phyloP scores from a whole-genome alignment of 805 yeast genomes.

The Candida bentonensis region DNA sequence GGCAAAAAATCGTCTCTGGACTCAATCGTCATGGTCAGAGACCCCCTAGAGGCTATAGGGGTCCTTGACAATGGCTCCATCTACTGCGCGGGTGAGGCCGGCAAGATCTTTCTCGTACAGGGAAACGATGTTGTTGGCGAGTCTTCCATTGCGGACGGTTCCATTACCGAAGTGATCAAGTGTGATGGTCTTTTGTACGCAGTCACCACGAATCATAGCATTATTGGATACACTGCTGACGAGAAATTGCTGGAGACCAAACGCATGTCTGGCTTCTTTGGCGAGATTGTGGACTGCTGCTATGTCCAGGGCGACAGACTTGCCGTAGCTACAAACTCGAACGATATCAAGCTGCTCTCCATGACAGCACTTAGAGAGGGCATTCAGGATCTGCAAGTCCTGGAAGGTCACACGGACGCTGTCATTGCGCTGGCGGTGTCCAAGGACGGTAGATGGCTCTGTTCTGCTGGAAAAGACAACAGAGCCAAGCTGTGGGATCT shows the following conservation, averaged over 20 bases:
- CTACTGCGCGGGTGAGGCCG: conserved; percentile 1
- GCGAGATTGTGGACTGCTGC: conserved; percentile 82
- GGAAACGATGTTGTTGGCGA: background rate
- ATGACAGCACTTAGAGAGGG: conserved; percentile 25
- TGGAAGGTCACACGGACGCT: conserved; percentile 76
- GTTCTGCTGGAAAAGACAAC: conserved; percentile 82
- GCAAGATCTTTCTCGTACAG: background rate
- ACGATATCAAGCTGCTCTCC: conserved; percentile 58
- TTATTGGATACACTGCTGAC: conserved; percentile 1
- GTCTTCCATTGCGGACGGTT: background rate
- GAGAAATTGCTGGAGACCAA: background rate
- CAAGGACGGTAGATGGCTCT: conserved; percentile 75
- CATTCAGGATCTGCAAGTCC: conserved; percentile 47
- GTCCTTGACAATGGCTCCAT: conserved; percentile 13
- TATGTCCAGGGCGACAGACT: conserved; percentile 54
- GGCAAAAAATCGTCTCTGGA: conserved; percentile 37
- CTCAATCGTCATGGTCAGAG: conserved; percentile 58
- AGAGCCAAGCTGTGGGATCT: conserved; percentile 74
- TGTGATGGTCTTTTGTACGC: conserved; percentile 29
- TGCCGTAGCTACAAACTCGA: conserved; percentile 90
- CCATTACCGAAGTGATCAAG: background rate
- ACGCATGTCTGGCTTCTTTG: conserved; percentile 83
- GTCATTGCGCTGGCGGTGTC: conserved; percentile 70
- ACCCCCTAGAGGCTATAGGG: conserved; percentile 28
- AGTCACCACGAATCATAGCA: background rate